Evolutionary conservation across 139 green algal species (phyloP), one percentile per base, ranked within the genome.

Genomic region (Gonium pectorale): DNA sequence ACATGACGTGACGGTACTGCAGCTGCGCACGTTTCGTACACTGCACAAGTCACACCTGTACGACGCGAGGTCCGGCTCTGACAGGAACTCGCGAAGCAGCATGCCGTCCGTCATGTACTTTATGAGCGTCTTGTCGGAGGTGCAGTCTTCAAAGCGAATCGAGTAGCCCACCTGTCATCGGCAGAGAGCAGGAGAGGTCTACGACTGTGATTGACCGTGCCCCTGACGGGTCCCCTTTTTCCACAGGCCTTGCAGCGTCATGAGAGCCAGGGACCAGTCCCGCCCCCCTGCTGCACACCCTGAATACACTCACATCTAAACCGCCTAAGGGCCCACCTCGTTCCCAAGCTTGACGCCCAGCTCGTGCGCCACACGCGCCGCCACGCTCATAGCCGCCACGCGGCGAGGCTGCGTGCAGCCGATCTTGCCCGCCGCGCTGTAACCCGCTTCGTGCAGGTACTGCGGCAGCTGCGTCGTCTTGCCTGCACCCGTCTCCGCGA

Each of bases 41-140:
- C n/a, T n/a, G n/a, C n/a, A n/a, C n/a, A n/a, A n/a, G 8, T 29
- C 67, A 0, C 71, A 93, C 83, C 90, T 94, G 93, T 99, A 99
- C 38, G 80, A 91, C 2, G 93, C 96, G 78, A 99, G 91, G 91
- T 99, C 97, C 27, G 97, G 96, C 87, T 99, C 97, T 1, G 91
- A 90, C 52, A 99, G 94, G 75, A 99, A 98, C 94, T 99, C 97
- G 5, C 97, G 80, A 69, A 99, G 93, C 88, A 99, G 93, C 96
- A 99, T 99, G 90, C 97, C 97, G 80, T 99, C 97, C 19, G 97
- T 99, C 97, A 99, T 99, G 94, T 99, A 99, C 93, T 99, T 99
- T 69, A 99, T 78, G 63, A 97, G 51, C 7, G 97, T 99, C 89
- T 98, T 97, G 85, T 99, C 96, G 75, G 81, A 93, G 38, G 97